Conservation (phyloP, 805 yeast genomes). For the Wickerhamomyces kurtzmanii region DNA sequence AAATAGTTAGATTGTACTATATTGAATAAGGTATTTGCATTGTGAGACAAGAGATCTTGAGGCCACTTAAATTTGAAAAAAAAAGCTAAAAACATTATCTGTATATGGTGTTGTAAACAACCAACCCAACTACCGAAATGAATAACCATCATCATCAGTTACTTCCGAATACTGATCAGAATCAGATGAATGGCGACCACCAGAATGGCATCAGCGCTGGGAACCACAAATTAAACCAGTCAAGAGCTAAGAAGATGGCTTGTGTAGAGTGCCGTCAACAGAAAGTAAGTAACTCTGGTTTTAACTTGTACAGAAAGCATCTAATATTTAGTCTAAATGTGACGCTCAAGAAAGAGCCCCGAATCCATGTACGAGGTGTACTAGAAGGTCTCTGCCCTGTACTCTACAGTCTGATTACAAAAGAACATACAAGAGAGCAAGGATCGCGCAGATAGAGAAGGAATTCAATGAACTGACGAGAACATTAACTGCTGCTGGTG, state of each 20-base stretch:
- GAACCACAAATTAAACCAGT: too few relatives aligned
- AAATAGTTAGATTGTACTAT: too few relatives aligned
- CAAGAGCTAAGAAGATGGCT: slow-evolving; percentile 53
- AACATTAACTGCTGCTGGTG: slow-evolving; percentile 24
- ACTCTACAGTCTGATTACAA: slow-evolving; percentile 73
- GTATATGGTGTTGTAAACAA: too few relatives aligned
- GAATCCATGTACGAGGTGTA: slow-evolving; percentile 74
- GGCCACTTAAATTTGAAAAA: too few relatives aligned
- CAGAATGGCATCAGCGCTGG: background rate
- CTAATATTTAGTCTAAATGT: slow-evolving; percentile 76
- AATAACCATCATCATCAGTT: too few relatives aligned
- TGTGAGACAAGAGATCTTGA: too few relatives aligned
- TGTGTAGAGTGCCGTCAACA: slow-evolving; percentile 97
- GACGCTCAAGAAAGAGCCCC: slow-evolving; percentile 76
- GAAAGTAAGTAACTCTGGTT: too few relatives aligned
- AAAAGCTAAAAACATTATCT: too few relatives aligned
- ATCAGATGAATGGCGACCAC: background rate
- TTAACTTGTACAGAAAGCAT: too few relatives aligned
- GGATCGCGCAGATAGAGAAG: slow-evolving; percentile 72
- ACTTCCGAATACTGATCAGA: too few relatives aligned
- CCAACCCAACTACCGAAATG: too few relatives aligned
- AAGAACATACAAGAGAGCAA: slow-evolving; percentile 81
- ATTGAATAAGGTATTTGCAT: too few relatives aligned
- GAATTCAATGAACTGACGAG: slow-evolving; percentile 65
- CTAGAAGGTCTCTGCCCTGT: slow-evolving; percentile 60